phyloP scores from a whole-genome alignment of 2,329 filamentous ascomycete species.

The Massarina eburnea region DNA sequence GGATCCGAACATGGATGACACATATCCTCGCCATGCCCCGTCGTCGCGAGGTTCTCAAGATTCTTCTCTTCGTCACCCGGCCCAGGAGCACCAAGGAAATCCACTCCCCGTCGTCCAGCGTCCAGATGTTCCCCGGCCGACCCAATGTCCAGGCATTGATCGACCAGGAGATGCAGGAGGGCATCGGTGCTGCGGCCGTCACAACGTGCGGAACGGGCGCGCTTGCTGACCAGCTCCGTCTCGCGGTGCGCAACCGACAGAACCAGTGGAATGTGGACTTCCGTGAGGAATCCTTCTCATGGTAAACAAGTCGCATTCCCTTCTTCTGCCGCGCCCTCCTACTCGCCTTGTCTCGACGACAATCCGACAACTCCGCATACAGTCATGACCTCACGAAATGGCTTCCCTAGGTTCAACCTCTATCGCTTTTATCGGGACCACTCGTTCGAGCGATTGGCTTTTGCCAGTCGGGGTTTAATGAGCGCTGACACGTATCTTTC shows the following conservation, averaged over 20 bases:
- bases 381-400: background rate
- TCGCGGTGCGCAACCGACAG: slow-evolving; percentile 66
- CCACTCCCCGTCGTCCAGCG: slow-evolving; percentile 71
- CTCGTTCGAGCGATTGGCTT: background rate
- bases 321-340: slow-evolving; percentile 8
- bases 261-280: slow-evolving; percentile 71
- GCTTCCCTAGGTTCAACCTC: background rate
- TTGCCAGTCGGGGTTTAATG: slow-evolving; percentile 1
- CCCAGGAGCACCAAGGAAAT: slow-evolving; percentile 84
- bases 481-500: background rate
- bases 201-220: slow-evolving; percentile 75
- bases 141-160: slow-evolving; percentile 82
- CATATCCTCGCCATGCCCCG: slow-evolving; percentile 78
- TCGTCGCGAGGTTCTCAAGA: slow-evolving; percentile 78
- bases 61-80: slow-evolving; percentile 87
- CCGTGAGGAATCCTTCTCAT: slow-evolving; percentile 75
- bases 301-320: slow-evolving; percentile 43
- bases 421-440: background rate
- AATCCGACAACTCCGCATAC: background rate
- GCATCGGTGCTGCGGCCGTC: slow-evolving; percentile 86
- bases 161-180: slow-evolving; percentile 76
- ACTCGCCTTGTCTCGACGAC: slow-evolving; percentile 5
- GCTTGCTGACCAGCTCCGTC: slow-evolving; percentile 73
- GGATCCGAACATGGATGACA: slow-evolving; percentile 91
- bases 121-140: slow-evolving; percentile 89